phyloP scores from a whole-genome alignment of 805 yeast genomes.

The Saccharomycopsis microspora region DNA sequence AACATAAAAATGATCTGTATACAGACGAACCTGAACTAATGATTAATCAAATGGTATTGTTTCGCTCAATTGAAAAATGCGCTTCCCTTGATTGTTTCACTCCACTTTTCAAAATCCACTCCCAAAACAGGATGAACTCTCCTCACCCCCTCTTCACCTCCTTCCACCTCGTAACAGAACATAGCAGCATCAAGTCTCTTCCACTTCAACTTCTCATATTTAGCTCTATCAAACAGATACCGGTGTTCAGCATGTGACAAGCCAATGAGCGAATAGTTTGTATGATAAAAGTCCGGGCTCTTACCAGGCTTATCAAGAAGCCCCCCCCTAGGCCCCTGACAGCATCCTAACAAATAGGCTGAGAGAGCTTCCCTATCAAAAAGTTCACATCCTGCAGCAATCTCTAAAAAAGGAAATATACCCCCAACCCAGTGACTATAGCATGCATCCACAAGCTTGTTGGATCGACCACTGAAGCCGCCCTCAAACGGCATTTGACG shows the following conservation, averaged over 20 bases:
- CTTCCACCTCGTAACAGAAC: constrained; percentile 21
- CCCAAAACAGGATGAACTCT: constrained; percentile 12
- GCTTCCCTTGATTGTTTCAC: constrained; percentile 5
- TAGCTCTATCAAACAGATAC: constrained; percentile 20
- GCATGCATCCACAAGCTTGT: constrained; percentile 92
- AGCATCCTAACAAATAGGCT: constrained; percentile 61
- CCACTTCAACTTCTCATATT: constrained; percentile 1
- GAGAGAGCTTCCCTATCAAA: constrained; percentile 48
- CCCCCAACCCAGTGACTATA: constrained; percentile 96
- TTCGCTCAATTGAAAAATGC: background rate
- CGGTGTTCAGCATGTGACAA: constrained; percentile 45
- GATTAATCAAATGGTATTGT: background rate
- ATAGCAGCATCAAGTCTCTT: constrained; percentile 20
- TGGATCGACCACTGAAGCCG: constrained; percentile 83
- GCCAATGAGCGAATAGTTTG: constrained; percentile 77
- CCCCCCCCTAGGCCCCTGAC: constrained; percentile 66
- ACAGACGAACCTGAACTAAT: too few species aligned
- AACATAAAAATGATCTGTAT: too few species aligned
- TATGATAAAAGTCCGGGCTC: constrained; percentile 77
- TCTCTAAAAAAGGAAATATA: constrained; percentile 49
- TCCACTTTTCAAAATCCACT: background rate
- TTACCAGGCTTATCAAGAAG: constrained; percentile 81
- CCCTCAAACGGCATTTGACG: constrained; percentile 72
- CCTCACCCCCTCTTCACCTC: constrained; percentile 4
- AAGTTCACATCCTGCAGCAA: constrained; percentile 28